These are phyloP conservation scores for Aspergillus calidoustus DNA, from an alignment of 2,329 filamentous ascomycete genomes.

Conservation along the genomic window DNA sequence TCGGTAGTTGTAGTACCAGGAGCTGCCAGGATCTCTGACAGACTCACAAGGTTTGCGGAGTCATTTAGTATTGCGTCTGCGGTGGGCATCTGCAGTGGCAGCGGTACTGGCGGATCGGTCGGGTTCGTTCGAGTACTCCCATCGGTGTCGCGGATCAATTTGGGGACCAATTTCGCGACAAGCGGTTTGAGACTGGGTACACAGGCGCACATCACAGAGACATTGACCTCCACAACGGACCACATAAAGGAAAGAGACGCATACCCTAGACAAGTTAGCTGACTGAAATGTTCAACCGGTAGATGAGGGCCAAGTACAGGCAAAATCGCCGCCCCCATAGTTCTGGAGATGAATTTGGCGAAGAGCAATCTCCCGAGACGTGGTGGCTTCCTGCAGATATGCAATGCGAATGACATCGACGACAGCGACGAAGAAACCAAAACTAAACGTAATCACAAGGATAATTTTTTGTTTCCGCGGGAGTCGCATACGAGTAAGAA, in stretches of 20 bases:
- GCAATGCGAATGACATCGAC: slow-evolving; percentile 90
- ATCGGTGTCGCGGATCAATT: slow-evolving; percentile 57
- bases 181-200: slow-evolving; percentile 92
- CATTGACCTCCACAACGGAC: slow-evolving; percentile 88
- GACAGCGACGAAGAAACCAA: slow-evolving; percentile 84
- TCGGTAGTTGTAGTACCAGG: slow-evolving; percentile 47
- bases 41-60: slow-evolving; percentile 23
- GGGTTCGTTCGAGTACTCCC: slow-evolving; percentile 27
- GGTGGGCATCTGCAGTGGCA: slow-evolving; percentile 16
- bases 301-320: slow-evolving; percentile 43
- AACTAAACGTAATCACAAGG: slow-evolving; percentile 80
- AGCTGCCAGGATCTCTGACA: slow-evolving; percentile 60
- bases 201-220: slow-evolving; percentile 87
- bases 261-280: slow-evolving; percentile 61
- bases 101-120: slow-evolving; percentile 8
- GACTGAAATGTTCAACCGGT: slow-evolving; percentile 30
- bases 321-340: slow-evolving; percentile 55
- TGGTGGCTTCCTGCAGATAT: slow-evolving; percentile 76
- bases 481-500: slow-evolving; percentile 82
- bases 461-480: slow-evolving; percentile 87
- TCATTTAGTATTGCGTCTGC: slow-evolving; percentile 9
- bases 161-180: slow-evolving; percentile 65
- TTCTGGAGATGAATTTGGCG: slow-evolving; percentile 41
- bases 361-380: slow-evolving; percentile 39
- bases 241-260: slow-evolving; percentile 88